These are phyloP conservation scores for Eucalyptus urophylla DNA, from an alignment of 345 rosid genomes.

Conservation along the genomic window DNA sequence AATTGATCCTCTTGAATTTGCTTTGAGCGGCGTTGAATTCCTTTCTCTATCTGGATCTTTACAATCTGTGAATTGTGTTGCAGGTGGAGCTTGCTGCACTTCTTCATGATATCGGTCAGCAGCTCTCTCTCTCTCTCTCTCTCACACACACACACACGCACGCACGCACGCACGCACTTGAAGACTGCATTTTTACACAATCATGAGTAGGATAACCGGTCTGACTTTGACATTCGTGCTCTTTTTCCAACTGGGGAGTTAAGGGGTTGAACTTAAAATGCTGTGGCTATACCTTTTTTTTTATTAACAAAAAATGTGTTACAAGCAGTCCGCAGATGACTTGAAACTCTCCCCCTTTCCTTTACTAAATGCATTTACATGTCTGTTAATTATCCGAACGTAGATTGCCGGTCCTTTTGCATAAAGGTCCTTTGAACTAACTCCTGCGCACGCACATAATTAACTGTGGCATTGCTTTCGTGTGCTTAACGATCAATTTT, in stretches of 20 bases:
- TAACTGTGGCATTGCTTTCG: too few relatives aligned
- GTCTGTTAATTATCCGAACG: too few relatives aligned
- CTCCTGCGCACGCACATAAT: too few relatives aligned
- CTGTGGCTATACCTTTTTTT: not conserved
- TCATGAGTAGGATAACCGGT: not conserved
- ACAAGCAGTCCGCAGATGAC: not conserved
- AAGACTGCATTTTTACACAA: not conserved
- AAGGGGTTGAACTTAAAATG: not conserved
- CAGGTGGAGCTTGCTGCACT: constrained; percentile 89
- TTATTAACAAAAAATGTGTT: not conserved
- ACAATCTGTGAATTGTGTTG: not conserved
- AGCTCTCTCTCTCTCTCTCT: not conserved
- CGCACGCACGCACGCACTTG: too few relatives aligned
- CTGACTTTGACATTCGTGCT: not conserved
- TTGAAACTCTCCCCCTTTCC: not conserved
- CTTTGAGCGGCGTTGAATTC: not conserved
- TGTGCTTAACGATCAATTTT: too few relatives aligned
- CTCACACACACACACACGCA: accelerated
- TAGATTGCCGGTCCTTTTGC: too few relatives aligned
- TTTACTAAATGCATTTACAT: not conserved
- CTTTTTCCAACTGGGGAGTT: not conserved
- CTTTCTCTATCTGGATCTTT: not conserved
- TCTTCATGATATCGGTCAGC: constrained; percentile 74
- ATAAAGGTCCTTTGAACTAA: too few relatives aligned
- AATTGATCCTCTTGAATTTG: not conserved